These are phyloP conservation scores for Apocynum venetum DNA, from an alignment of 257 asterid genomes.

Conservation along the genomic window DNA sequence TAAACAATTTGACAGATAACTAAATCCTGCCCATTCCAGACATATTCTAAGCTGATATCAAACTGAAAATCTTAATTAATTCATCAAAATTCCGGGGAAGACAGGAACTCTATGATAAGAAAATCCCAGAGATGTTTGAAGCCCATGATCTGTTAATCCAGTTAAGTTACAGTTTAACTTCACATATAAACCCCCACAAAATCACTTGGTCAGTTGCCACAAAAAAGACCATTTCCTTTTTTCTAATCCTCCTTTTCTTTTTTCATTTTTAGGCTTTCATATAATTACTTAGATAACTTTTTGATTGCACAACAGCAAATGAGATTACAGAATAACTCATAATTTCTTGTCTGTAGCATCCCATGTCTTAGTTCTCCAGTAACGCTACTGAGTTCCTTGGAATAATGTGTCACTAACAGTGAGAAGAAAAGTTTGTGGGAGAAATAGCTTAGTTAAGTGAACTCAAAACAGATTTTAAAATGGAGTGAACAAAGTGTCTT, in stretches of 20 bases:
- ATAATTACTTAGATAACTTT: background rate
- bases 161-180: background rate
- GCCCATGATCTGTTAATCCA: background rate
- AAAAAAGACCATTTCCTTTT: background rate
- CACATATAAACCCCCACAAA: background rate
- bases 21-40: background rate
- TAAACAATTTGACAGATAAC: background rate
- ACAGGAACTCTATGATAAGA: background rate
- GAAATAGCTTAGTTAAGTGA: background rate
- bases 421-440: background rate
- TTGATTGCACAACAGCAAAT: background rate
- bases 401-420: background rate
- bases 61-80: background rate
- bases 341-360: background rate
- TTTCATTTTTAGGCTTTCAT: background rate
- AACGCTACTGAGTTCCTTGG: background rate
- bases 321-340: background rate
- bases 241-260: background rate
- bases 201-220: background rate
- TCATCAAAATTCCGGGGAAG: background rate
- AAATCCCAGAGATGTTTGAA: background rate
- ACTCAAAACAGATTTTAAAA: background rate
- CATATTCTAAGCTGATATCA: background rate
- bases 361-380: background rate
- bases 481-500: background rate